Evolutionary conservation across 345 rosid species (phyloP), one percentile per base, ranked within the genome.

Genomic region (Sonneratia alba): DNA sequence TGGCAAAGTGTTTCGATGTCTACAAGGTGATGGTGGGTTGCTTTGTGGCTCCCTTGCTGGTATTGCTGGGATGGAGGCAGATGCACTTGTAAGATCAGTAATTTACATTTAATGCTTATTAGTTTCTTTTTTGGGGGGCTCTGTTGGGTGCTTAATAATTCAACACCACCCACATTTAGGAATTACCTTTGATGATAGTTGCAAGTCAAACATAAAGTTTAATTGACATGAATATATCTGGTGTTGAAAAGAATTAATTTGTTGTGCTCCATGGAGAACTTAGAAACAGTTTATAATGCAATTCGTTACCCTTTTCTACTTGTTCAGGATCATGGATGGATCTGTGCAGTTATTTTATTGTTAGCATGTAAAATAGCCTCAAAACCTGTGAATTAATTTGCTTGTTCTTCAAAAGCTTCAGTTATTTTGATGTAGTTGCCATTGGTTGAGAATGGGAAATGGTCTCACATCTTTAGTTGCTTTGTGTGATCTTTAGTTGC

Each of bases 11-110:
- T 90, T 87, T 62, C 89, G 96, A 72, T 92, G 97, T 85, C 85
- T 95, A 77, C 93, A 86, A 83, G 99, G 99, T 73, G 99, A 95
- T 88, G 99, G 99, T 19, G 99, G 99, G 67, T 79, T 92, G 77
- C 90, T 92, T 70, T 92, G 97, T 75, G 99, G 99, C 76, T 86
- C 97, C 36, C 94, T 90, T 73, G 81, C 91, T 67, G 99, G 99
- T 78, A 86, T 95, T 77, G 92, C 86, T 73, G 97, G 96, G 74
- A 89, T 95, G 92, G 99, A 92, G 86, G 97, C 96, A 14, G 97
- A 95, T 84, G 93, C 99, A 71, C 73, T 88, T 74, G 99, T 95
- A 90, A 89, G 92, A 83, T 82, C 74, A 62, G 19, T 22, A 5
- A 42, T 68, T n/a, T 68, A 22, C 43, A 27, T 68, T 6, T 68